These are phyloP conservation scores for Candida qinlingensis DNA, from an alignment of 805 yeast species.

Conservation along the genomic window DNA sequence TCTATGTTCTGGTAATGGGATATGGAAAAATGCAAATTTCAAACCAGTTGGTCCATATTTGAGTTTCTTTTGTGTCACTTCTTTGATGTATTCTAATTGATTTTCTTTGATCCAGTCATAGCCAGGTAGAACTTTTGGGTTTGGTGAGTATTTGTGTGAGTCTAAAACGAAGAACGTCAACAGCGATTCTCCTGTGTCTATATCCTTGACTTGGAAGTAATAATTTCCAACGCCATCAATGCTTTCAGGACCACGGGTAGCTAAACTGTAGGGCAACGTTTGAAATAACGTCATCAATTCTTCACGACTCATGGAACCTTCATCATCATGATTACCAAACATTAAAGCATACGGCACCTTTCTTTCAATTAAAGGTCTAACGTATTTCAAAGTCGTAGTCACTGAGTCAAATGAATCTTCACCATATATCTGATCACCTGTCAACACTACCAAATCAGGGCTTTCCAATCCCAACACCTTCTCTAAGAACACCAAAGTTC, in stretches of 20 bases:
- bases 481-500: conserved; percentile 55
- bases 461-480: conserved; percentile 63
- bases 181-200: conserved; percentile 34
- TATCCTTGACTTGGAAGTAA: conserved; percentile 44
- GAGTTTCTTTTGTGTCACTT: conserved; percentile 25
- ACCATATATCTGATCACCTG: conserved; percentile 93
- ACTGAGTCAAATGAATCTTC: conserved; percentile 73
- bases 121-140: conserved; percentile 65
- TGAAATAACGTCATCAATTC: conserved; percentile 54
- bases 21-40: conserved; percentile 90
- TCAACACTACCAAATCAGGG: conserved; percentile 80
- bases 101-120: conserved; percentile 80
- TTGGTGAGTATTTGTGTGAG: conserved; percentile 69
- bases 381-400: conserved; percentile 73
- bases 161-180: conserved; percentile 73
- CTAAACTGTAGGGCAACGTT: conserved; percentile 62
- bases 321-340: conserved; percentile 94
- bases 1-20: conserved; percentile 83
- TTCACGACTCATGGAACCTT: conserved; percentile 59
- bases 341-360: conserved; percentile 79
- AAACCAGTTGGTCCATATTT: conserved; percentile 35
- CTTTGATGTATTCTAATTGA: conserved; percentile 56
- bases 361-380: conserved; percentile 60
- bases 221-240: conserved; percentile 86
- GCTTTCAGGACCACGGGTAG: conserved; percentile 57